These are phyloP conservation scores for Aspergillus ellipticus DNA, from an alignment of 495 filamentous ascomycete species.

Conservation along the genomic window DNA sequence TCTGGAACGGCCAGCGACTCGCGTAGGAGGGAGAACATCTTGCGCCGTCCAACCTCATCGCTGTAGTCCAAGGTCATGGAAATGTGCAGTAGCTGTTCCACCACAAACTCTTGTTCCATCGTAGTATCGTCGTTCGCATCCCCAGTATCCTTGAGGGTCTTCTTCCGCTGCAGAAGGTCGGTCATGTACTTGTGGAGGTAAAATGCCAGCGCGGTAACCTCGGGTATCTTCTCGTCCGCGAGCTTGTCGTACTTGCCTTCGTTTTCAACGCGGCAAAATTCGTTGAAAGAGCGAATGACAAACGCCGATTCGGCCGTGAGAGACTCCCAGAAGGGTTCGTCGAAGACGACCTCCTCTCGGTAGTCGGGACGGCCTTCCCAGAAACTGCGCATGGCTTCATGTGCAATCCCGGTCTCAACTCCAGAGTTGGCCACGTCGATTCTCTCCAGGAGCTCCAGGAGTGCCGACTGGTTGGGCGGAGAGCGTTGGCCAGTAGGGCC, in stretches of 20 bases:
- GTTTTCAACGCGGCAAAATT: constrained; percentile 73
- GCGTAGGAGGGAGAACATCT: constrained; percentile 87
- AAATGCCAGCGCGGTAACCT: constrained; percentile 84
- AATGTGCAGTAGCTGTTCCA: constrained; percentile 92
- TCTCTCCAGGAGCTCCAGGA: constrained; percentile 88
- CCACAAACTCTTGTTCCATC: constrained; percentile 85
- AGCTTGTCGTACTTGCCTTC: constrained; percentile 67
- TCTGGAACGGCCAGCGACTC: constrained; percentile 82
- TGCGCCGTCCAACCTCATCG: constrained; percentile 88
- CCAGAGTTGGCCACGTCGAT: constrained; percentile 91
- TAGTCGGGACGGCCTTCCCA: constrained; percentile 95
- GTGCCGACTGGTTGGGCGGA: constrained; percentile 65
- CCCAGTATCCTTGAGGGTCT: constrained; percentile 48
- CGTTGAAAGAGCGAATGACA: constrained; percentile 85
- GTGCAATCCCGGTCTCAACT: constrained; percentile 80
- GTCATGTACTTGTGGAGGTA: constrained; percentile 77
- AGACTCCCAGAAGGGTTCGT: constrained; percentile 83
- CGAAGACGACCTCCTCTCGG: constrained; percentile 72
- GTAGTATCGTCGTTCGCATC: constrained; percentile 75
- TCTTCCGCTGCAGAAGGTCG: constrained; percentile 65
- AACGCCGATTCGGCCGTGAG: constrained; percentile 84
- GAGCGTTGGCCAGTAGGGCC: constrained; percentile 44
- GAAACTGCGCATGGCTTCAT: constrained; percentile 91
- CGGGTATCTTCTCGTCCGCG: constrained; percentile 89
- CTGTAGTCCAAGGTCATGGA: constrained; percentile 87